Base-by-base conservation (phyloP, 2,329 filamentous ascomycete genomes). In the Talaromyces sp. region DNA sequence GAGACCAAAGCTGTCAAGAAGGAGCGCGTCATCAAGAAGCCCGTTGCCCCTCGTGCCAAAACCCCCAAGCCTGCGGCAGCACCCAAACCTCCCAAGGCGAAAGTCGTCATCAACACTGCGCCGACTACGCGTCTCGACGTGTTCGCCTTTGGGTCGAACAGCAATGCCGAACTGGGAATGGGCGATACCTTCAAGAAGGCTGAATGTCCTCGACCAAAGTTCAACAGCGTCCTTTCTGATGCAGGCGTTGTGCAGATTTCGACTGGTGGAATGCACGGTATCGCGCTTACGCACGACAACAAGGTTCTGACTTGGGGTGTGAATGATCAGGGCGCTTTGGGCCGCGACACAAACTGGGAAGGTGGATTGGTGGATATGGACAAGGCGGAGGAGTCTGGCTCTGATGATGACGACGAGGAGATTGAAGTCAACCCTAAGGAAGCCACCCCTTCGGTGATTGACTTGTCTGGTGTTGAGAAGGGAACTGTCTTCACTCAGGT, bases 251-350 rank as follows among this genome's bases (percentile, higher is more conserved):
- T 92, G 5, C 85, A 89, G 76, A 77, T 93, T 65, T 86, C 89
- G 45, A 86, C 88, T 66, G 91, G 91, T 67, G 90, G 90, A 65
- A 92, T 93, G 90, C 90, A 93, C 77, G 85, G 83, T 58, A 81
- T 89, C 65, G 90, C 88, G 1, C 79, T 93, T 51, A 92, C 90
- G 59, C 84, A 86, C 68, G 88, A 92, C 75, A 91, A 91, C 81
- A 88, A 86, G 79, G 89, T 93, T 69, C 78, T 91, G 61, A 91
- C 89, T 22, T 93, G 91, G 91, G 91, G 90, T 61, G 90, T 93
- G 70, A 93, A 93, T 73, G 90, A 93, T 73, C 86, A 91, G 71
- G 88, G 89, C 69, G 89, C 91, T 17, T 83, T 93, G 25, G 91
- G 90, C 49, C 84, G 91, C 72, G 85, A 89, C 74, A 91, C 89